A percentile compares a stretch with the other conserved stretches of the same genome.
These are phyloP conservation scores for Tuber borchii DNA, from an alignment of 495 filamentous ascomycete genomes.

Conservation along the genomic window DNA sequence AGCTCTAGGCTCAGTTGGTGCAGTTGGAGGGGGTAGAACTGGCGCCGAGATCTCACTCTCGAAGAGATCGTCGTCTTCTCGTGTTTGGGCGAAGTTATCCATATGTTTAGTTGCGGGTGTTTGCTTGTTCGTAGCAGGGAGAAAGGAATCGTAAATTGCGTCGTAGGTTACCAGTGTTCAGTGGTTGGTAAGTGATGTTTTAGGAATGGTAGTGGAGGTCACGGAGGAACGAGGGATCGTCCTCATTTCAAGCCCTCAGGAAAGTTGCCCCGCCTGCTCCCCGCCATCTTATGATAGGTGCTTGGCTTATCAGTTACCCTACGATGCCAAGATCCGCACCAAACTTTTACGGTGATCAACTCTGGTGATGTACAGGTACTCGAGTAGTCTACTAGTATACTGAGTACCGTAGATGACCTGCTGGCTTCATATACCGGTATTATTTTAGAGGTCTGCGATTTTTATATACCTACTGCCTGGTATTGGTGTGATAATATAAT, in stretches of 20 bases:
- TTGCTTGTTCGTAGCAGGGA: not conserved
- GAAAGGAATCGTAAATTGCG: not conserved
- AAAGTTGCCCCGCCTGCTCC: not conserved
- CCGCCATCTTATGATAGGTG: not conserved
- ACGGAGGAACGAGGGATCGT: not conserved
- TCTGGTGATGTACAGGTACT: not conserved
- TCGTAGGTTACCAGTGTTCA: not conserved
- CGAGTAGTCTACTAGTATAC: no score
- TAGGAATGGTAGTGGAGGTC: not conserved
- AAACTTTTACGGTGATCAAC: not conserved
- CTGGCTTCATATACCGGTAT: not conserved
- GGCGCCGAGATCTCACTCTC: constrained; percentile 34
- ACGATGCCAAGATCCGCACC: not conserved
- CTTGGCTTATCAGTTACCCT: not conserved
- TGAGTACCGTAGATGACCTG: not conserved
- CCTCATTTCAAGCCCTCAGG: not conserved
- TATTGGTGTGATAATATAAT: not conserved
- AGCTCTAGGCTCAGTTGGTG: constrained; percentile 33
- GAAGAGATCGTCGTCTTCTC: constrained; percentile 39
- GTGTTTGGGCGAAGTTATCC: constrained; percentile 40
- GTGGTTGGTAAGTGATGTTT: not conserved
- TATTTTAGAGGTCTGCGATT: not conserved
- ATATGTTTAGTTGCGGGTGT: constrained; percentile 9
- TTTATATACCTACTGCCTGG: not conserved
- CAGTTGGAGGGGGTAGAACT: constrained; percentile 24